Conservation (phyloP, 495 filamentous ascomycete species). For the Cercophora newfieldiana region DNA sequence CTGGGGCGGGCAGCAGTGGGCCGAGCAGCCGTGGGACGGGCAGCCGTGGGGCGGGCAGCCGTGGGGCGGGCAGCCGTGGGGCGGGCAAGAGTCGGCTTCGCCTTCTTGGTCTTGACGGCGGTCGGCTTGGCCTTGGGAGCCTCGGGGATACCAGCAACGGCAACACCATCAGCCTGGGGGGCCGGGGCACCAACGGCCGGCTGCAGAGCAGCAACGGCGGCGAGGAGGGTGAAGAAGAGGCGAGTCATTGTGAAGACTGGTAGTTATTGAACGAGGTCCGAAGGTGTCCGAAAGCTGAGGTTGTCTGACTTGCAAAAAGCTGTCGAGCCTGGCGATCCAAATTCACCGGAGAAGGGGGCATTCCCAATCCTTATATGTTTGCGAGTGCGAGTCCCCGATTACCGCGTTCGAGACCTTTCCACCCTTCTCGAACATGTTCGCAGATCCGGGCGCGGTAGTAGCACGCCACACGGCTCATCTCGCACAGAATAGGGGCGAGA, state of each 20-base stretch:
- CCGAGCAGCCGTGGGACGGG: neutral
- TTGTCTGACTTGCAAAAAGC: slow-evolving; percentile 30
- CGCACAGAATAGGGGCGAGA: neutral
- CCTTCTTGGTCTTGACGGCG: neutral
- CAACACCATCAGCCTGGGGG: slow-evolving; percentile 10
- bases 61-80: slow-evolving; percentile 3
- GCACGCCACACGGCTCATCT: slow-evolving; percentile 6
- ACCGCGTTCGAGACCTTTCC: slow-evolving; percentile 1
- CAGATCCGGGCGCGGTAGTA: slow-evolving; percentile 15
- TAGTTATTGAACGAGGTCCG: neutral
- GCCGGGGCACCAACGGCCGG: slow-evolving; percentile 9
- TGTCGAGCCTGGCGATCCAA: slow-evolving; percentile 11
- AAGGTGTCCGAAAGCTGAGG: slow-evolving; percentile 50
- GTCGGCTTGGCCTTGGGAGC: slow-evolving; percentile 14
- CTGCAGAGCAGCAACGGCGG: slow-evolving; percentile 20
- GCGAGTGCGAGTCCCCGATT: neutral
- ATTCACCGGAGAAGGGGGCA: neutral
- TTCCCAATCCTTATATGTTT: neutral
- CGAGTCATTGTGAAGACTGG: slow-evolving; percentile 18
- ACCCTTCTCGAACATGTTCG: slow-evolving; percentile 31
- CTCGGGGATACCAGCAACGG: slow-evolving; percentile 3
- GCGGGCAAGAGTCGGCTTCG: neutral
- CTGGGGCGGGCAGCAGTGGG: neutral
- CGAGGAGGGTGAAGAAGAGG: slow-evolving; percentile 23
- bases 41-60: neutral